These are phyloP conservation scores for Mucor saturninus DNA, from an alignment of 371 early-diverging fungal genomes.

Conservation along the genomic window DNA sequence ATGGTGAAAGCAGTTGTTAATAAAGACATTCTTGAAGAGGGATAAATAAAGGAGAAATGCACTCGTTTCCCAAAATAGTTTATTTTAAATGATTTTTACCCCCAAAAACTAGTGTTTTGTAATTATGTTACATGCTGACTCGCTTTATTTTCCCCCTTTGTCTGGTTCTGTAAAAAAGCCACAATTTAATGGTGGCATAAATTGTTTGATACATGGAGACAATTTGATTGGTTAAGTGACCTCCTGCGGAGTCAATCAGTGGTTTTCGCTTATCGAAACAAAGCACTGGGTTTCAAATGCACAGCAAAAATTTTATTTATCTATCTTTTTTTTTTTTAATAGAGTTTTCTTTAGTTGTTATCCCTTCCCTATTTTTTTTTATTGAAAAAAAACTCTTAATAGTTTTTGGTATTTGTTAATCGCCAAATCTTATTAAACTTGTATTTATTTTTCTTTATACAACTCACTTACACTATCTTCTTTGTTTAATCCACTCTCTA, in stretches of 20 bases:
- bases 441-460: not conserved
- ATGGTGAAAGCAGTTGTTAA: conserved; percentile 9
- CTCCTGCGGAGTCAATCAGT: not conserved
- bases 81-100: too few relatives aligned
- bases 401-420: not conserved
- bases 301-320: not conserved
- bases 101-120: too few relatives aligned
- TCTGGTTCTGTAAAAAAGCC: too few relatives aligned
- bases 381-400: too few relatives aligned
- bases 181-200: too few relatives aligned
- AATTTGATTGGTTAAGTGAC: not conserved
- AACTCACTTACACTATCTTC: conserved; percentile 6
- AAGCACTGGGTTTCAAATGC: not conserved
- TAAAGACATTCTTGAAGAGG: conserved; percentile 10
- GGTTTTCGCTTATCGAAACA: not conserved
- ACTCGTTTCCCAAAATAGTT: too few relatives aligned
- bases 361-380: conserved; percentile 7
- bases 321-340: not conserved
- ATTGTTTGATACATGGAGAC: not conserved
- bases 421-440: conserved; percentile 2
- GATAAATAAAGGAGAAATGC: conserved; percentile 1
- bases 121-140: too few relatives aligned
- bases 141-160: too few relatives aligned
- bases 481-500: conserved; percentile 2
- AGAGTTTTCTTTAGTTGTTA: conserved; percentile 13